Evolutionary conservation across 1,284 basidiomycete species (phyloP), one percentile per base, ranked within the genome.

Genomic region (Fistulina hepatica): DNA sequence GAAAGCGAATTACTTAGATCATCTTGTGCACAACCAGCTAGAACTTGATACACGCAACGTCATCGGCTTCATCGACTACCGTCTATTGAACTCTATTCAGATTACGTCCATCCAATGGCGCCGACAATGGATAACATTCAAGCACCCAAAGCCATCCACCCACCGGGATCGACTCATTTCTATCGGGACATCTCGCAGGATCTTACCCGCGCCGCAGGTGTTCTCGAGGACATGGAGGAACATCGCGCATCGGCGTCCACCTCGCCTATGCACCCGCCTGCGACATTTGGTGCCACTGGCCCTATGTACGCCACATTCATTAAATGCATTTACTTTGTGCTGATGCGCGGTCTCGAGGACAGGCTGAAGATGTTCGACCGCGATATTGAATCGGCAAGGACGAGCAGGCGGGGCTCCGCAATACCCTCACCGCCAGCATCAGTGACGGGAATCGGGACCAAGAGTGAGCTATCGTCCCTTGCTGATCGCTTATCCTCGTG

Each of bases 361-460:
- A 88, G 83, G 73, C 57, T 88, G 49, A 86, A 82, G 62, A 67
- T 69, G 48, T 88, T 88, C 48, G 84, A 88, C 53, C 28, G 19
- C 13, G 28, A 31, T 13, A 19, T 19, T 13, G 68, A 82, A 53
- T 82, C 81, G 21, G 67, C 73, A 35, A 67, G 74, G 21, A 65
- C 72, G 10, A 83, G 80, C 46, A 65, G 76, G 43, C 71, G 70
- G 42, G 69, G 67, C 27, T 84, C 81, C 26, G 71, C 74, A 44
- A 71, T 80, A 3, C 68, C 76, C 11, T 83, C 82, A 1, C 83
- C 83, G 9, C 83, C 84, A 2, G 67, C 68, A 41, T 75, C 82
- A 5, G 83, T 88, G 1, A 80, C 81, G 42, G 83, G 84, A 8
- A 88, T 88, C 43, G 83, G 83, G 28, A 76, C 73, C 46, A 88